Evolutionary conservation across 495 filamentous ascomycete genomes (phyloP).

Genomic region (Xylaria curta): DNA sequence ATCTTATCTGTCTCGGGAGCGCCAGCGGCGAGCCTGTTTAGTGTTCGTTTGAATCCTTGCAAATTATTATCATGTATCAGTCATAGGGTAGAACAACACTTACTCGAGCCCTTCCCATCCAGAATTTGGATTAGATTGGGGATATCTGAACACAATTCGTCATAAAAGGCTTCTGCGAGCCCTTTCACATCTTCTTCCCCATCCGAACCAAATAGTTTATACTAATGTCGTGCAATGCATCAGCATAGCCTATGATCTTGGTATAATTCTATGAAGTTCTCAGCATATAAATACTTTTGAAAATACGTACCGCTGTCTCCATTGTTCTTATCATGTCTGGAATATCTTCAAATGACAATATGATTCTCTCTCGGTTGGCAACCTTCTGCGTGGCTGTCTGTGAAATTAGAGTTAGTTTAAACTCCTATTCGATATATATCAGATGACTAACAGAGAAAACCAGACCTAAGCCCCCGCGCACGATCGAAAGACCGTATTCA

Average conservation of each 20-base stretch:
- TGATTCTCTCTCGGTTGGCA: not conserved
- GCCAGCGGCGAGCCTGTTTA: not conserved
- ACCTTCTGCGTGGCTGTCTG: not conserved
- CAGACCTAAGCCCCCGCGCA: not conserved
- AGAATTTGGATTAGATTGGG: not conserved
- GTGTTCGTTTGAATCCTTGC: not conserved
- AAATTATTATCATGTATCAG: not conserved
- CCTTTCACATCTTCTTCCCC: not conserved
- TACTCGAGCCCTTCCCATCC: not conserved
- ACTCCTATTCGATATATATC: too few species aligned
- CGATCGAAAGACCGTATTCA: not conserved
- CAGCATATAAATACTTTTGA: too few species aligned
- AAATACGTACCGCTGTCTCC: not conserved
- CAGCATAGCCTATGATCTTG: too few species aligned
- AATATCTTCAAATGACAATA: conserved; percentile 5
- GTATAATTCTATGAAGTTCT: too few species aligned
- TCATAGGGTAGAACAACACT: not conserved
- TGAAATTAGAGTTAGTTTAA: not conserved
- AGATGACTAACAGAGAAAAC: not conserved
- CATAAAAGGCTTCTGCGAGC: not conserved
- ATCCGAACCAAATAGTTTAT: not conserved
- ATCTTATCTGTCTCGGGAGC: not conserved
- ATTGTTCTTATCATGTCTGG: not conserved
- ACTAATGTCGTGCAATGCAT: too few species aligned
- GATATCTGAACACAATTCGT: not conserved